Base-by-base conservation (phyloP, 805 yeast species). In the Clavispora vitiphila region DNA sequence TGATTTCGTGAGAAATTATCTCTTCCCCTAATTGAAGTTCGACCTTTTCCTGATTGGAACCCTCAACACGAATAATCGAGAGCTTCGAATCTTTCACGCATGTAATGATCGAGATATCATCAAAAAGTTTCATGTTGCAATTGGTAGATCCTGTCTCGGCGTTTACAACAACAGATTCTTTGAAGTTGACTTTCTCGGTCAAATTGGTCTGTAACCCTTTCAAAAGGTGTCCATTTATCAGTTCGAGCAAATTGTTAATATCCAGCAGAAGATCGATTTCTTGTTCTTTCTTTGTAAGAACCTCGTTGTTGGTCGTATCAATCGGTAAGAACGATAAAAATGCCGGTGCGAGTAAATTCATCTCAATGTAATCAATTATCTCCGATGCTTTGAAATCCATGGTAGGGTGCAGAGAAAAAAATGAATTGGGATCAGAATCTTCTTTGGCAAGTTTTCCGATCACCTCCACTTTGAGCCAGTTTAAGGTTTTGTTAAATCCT, bases 401-500 rank as follows among this genome's bases (percentile, higher is more conserved):
- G 10, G 48, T 42, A 8, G 51, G 50, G 25, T 51, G 48, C 12
- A 41, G 47, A 14, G 39, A 32, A 30, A 45, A 44, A 25, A 48
- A 50, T 7, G 46, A 34, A 10, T 44, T 49, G 7, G 46, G 47
- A 30, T 50, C 46, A 29, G 71, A 76, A 8, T 71, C 71, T 18
- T 64, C 66, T 37, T 60, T 60, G 49, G 66, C 18, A 48, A 68
- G 49, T 54, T 72, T 53, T 49, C 62, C 66, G 49, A 65, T 42
- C 42, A 69, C 51, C 38, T 65, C 54, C 40, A 57, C 40, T 54
- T 64, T 62, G 12, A 67, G 46, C 81, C 81, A 77, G 12, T 60
- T 57, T 11, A 74, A 49, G 38, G 72, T 74, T 32, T 66, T 62
- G 40, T 69, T 70, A 51, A 77, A 76, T 24, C 62, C 51, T 31